Base-by-base conservation (phyloP, 2,329 filamentous ascomycete genomes). In the Colletotrichum navitas region DNA sequence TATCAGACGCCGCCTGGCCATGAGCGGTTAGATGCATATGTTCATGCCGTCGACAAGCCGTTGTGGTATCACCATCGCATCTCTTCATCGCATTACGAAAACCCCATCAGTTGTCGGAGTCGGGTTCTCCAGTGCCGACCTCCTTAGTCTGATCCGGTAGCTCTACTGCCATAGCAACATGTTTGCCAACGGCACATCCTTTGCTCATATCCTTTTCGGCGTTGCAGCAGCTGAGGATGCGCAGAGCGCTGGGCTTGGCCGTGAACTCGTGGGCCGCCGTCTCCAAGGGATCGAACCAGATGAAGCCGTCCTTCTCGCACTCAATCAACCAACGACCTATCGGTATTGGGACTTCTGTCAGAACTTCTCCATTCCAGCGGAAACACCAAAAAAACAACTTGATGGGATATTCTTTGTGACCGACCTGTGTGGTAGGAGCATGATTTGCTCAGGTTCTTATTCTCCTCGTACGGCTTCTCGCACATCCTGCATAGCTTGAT, bases 311-410 rank as follows among this genome's bases (percentile, higher is more conserved):
- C 16, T 47, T 41, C 39, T 71, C 65, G 34, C 67, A 56, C 32
- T 71, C 69, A 21, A 71, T 47, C 34, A 71, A 55, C 69, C 65
- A 71, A 18, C 63, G 36, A 1, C 69, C 69, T 63, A 26, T 55
- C 32, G 6, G 21, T 29, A 10, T 52, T 3, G n/a, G n/a, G n/a
- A 18, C 43, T 12, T n/a, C 14, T 26, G 51, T 67, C 21, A 70
- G 51, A n/a, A 12, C n/a, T n/a, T 32, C 34, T 29, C 24, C 16
- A 14, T 24, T 36, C 5, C 34, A 21, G 21, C 8, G 24, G 36
- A 16, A 39, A 51, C 5, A 14, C 5, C 11, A 45, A 45, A n/a
- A 45, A 10, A 29, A 18, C 24, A 21, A 29, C 29, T 29, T 21
- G 16, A 39, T 8, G 16, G 12, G n/a, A 26, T 18, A 11, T 24